These are phyloP conservation scores for Mitragyna speciosa DNA, from an alignment of 257 asterid species.

Conservation along the genomic window DNA sequence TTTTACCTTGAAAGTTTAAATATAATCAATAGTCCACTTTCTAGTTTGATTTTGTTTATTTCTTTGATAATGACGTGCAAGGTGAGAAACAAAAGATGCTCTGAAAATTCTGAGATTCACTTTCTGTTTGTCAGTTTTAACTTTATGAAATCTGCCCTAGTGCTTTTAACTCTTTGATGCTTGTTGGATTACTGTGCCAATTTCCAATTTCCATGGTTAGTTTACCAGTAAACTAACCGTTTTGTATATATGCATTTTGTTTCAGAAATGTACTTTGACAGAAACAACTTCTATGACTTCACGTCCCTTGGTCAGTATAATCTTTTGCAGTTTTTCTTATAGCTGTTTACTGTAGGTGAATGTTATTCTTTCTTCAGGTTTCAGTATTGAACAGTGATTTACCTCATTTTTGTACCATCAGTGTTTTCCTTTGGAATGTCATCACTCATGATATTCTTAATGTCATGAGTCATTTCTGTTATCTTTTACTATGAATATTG, in stretches of 20 bases:
- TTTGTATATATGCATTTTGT: conserved; percentile 10
- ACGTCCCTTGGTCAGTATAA: conserved; percentile 76
- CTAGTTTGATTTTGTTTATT: too few relatives aligned
- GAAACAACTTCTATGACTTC: conserved; percentile 89
- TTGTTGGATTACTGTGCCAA: not conserved
- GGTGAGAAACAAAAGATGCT: too few relatives aligned
- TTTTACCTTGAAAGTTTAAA: too few relatives aligned
- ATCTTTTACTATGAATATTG: not conserved
- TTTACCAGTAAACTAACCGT: conserved; percentile 7
- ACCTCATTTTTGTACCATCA: not conserved
- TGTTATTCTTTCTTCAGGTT: too few relatives aligned
- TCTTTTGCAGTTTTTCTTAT: not conserved
- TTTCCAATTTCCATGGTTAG: not conserved
- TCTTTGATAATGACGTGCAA: too few relatives aligned
- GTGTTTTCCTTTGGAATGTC: not conserved
- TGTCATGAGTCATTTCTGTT: not conserved
- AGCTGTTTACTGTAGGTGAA: not conserved
- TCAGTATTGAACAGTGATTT: not conserved
- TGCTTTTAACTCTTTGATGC: not conserved
- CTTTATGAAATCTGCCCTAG: not conserved
- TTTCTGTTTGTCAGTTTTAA: not conserved
- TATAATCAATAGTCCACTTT: too few relatives aligned
- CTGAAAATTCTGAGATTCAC: not conserved
- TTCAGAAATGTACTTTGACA: conserved; percentile 79
- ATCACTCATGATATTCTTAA: not conserved